phyloP scores from a whole-genome alignment of 805 yeast species.

The Wickerhamiella brachini region DNA sequence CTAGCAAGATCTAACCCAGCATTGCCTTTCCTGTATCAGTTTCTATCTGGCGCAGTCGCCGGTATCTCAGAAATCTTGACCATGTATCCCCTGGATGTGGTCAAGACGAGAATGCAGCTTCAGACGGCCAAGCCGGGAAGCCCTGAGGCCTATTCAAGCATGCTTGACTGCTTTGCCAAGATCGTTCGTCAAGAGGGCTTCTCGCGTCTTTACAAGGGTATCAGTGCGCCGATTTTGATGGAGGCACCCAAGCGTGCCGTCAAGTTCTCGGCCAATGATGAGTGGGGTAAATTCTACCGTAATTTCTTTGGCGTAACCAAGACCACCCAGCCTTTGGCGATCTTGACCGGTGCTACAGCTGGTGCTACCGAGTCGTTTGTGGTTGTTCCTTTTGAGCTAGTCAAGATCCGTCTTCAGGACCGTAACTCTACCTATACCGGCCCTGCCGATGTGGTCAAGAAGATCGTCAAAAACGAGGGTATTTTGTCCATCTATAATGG shows the following conservation, averaged over 20 bases:
- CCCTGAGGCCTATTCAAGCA: constrained; percentile 56
- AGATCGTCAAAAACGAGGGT: constrained; percentile 66
- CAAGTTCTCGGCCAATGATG: constrained; percentile 95
- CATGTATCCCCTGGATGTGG: constrained; percentile 95
- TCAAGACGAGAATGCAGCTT: constrained; percentile 90
- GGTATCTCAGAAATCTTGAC: constrained; percentile 92
- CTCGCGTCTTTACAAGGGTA: constrained; percentile 78
- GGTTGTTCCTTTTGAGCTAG: constrained; percentile 94
- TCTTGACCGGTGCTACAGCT: constrained; percentile 94
- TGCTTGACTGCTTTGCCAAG: constrained; percentile 69
- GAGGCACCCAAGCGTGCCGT: constrained; percentile 99
- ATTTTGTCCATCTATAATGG: constrained; percentile 80
- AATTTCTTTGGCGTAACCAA: constrained; percentile 50
- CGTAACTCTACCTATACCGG: constrained; percentile 68
- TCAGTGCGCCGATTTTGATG: constrained; percentile 92
- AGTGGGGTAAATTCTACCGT: constrained; percentile 80
- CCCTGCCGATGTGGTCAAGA: constrained; percentile 65
- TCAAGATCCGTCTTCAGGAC: constrained; percentile 91
- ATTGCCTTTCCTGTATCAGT: constrained; percentile 87
- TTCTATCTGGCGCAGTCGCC: constrained; percentile 85
- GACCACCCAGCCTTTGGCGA: constrained; percentile 70
- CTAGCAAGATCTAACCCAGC: constrained; percentile 24
- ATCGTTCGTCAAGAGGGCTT: constrained; percentile 80
- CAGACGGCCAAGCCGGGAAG: constrained; percentile 37
- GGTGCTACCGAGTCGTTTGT: constrained; percentile 96